These are phyloP conservation scores for Ottelia alismoides DNA, from an alignment of 106 monocot genomes.

Conservation along the genomic window DNA sequence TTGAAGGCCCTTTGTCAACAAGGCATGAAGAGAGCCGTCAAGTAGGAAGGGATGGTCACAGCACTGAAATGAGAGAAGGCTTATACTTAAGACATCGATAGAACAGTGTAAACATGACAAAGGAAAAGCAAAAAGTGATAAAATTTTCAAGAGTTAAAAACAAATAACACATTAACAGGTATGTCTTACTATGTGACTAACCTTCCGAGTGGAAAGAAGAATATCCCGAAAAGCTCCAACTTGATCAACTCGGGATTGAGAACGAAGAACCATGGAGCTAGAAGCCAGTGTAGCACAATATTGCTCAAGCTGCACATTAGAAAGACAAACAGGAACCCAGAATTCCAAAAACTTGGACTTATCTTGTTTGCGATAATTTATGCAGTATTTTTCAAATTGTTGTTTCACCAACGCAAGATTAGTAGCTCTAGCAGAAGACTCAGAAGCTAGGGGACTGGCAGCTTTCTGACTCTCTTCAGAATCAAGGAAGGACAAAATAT, in stretches of 20 bases:
- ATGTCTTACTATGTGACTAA: too few species aligned
- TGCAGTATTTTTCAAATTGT: constrained; percentile 32
- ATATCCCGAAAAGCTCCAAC: constrained; percentile 60
- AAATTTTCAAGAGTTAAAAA: background rate
- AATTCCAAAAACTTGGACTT: constrained; percentile 63
- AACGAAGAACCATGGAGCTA: constrained; percentile 41
- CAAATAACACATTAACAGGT: background rate
- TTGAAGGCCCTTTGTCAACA: constrained; percentile 31
- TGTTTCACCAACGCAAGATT: constrained; percentile 35
- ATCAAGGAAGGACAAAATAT: constrained; percentile 65
- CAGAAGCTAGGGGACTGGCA: constrained; percentile 8
- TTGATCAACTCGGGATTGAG: constrained; percentile 43
- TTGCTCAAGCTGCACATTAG: constrained; percentile 79
- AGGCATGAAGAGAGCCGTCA: constrained; percentile 39
- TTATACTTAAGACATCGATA: background rate
- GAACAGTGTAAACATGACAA: background rate
- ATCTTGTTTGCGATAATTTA: constrained; percentile 40
- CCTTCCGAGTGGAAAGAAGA: constrained; percentile 62
- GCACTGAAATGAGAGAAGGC: constrained; percentile 34
- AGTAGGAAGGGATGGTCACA: constrained; percentile 96
- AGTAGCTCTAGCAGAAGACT: constrained; percentile 9
- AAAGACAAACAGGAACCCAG: constrained; percentile 89
- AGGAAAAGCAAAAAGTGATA: background rate
- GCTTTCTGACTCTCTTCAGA: constrained; percentile 21
- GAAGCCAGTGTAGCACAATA: constrained; percentile 61